phyloP scores from a whole-genome alignment of 176 grass and related monocot genomes.

The Oryza rufipogon region DNA sequence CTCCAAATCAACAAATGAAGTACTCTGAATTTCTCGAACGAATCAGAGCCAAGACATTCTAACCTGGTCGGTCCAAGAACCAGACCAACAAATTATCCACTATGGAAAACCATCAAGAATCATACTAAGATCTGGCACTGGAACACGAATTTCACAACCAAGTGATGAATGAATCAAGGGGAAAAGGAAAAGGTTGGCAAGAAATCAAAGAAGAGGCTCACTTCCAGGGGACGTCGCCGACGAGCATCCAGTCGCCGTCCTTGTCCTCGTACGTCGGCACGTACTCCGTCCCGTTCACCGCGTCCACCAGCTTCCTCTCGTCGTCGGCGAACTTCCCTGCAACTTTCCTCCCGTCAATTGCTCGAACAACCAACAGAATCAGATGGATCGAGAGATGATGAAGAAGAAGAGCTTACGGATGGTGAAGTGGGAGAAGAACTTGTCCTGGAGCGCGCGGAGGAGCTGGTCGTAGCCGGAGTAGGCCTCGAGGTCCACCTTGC shows the following conservation, averaged over 20 bases:
- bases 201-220: conserved; percentile 46
- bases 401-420: conserved; percentile 52
- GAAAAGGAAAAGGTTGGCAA: neutral
- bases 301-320: conserved; percentile 85
- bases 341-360: neutral
- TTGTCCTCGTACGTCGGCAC: conserved; percentile 99
- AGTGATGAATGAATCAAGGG: neutral
- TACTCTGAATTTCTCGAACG: neutral
- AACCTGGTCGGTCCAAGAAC: neutral
- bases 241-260: conserved; percentile 99
- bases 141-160: neutral
- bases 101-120: neutral
- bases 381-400: neutral
- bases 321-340: conserved; percentile 85
- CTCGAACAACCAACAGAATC: neutral
- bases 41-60: neutral
- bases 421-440: conserved; percentile 99
- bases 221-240: conserved; percentile 99
- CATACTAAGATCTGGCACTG: neutral
- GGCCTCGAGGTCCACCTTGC: conserved; percentile 88
- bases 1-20: neutral
- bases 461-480: conserved; percentile 77
- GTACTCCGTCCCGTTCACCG: conserved; percentile 86
- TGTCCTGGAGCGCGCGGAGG: conserved; percentile 79
- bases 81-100: neutral